These are phyloP conservation scores for Chaetomium tenue DNA, from an alignment of 495 filamentous ascomycete species.

Conservation along the genomic window DNA sequence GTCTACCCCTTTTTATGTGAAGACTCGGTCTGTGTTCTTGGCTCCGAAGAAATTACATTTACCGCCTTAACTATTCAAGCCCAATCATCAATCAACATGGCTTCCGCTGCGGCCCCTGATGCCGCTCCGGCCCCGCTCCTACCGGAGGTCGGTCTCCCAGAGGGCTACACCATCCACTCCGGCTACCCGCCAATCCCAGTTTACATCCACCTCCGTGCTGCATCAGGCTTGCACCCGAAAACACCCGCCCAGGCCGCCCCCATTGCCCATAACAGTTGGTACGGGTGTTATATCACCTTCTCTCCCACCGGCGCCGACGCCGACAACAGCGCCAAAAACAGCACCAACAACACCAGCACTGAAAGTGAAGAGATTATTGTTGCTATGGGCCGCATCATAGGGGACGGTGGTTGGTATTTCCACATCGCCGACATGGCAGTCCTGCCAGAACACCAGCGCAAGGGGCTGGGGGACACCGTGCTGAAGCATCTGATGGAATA, in stretches of 20 bases:
- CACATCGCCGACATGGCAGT: constrained; percentile 55
- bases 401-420: constrained; percentile 56
- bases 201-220: constrained; percentile 43
- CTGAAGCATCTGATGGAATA: constrained; percentile 44
- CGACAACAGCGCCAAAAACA: not conserved
- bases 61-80: not conserved
- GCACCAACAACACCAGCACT: not conserved
- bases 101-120: not conserved
- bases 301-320: constrained; percentile 6
- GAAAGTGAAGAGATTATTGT: constrained; percentile 27
- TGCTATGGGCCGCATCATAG: constrained; percentile 54
- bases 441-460: constrained; percentile 48
- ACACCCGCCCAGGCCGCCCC: constrained; percentile 41
- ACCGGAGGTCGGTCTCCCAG: constrained; percentile 27
- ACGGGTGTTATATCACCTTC: constrained; percentile 44
- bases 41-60: not conserved
- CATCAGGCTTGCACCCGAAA: constrained; percentile 40
- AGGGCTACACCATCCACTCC: constrained; percentile 36
- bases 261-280: constrained; percentile 42
- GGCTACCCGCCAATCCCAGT: constrained; percentile 41
- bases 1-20: too few species aligned
- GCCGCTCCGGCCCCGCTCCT: not conserved
- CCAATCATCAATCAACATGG: constrained; percentile 1
- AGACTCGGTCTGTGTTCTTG: too few species aligned
- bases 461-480: constrained; percentile 50